Base-by-base conservation (phyloP, 208 protist species). In the Leishmania amazonensis region DNA sequence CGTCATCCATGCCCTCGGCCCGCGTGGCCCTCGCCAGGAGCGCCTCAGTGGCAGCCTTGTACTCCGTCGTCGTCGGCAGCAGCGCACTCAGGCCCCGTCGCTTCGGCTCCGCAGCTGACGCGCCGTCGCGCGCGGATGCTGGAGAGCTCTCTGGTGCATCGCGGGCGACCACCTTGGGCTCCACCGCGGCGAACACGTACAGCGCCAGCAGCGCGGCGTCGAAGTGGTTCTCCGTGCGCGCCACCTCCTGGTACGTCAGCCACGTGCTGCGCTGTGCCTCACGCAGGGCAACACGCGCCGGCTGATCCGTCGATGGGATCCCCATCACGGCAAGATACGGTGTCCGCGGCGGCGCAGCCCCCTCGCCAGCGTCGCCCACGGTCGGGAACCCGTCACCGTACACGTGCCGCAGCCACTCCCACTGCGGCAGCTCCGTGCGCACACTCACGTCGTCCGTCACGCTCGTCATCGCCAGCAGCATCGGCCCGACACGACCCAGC, bases 221-320 rank as follows among this genome's bases (percentile, higher is more conserved):
- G 53, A 87, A 93, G 38, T 79, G 67, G 77, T 93, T 90, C n/a
- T 67, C 77, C 1, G n/a, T 47, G 42, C 76, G 84, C 35, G 87
- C 86, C 11, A 91, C 88, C 42, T 86, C 86, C 35, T 58, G 40
- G 81, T 85, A 91, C 24, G 75, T 49, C 82, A 88, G 80, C 83
- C 90, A 91, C 74, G 86, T 91, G 31, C 3, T 28, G 68, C 90
- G 87, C 81, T 93, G 90, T 54, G 85, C 73, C 49, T 79, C 53
- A 21, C 87, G 85, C 35, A 86, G 79, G 2, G 65, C 57, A 35
- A 57, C 62, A 17, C 90, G 60, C 35, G 53, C 81, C 8, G 76
- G 72, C 35, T 81, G 78, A 75, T 93, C 90, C 24, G 85, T 83
- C 5, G 88, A 88, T 1, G 86, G 90, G 60, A 91, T 90, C 24